Base-by-base conservation (phyloP, 1,284 basidiomycete species). In the Ustilago loliicola region DNA sequence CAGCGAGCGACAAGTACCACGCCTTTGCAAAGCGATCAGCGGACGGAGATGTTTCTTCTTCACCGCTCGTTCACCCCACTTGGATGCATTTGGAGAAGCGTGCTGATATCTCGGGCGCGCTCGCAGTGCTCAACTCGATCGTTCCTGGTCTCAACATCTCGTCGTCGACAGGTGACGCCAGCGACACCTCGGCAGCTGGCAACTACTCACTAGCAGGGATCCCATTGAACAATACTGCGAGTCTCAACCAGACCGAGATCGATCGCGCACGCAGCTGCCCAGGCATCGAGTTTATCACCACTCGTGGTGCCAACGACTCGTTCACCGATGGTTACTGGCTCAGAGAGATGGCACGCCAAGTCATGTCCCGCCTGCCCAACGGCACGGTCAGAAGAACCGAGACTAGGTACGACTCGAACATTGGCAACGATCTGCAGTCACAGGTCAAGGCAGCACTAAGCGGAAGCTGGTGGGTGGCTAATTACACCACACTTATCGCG, bases 281-380 rank as follows among this genome's bases (percentile, higher is more conserved):
- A 4, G 51, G 48, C 29, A 69, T 69, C 56, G 66, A 69, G 48
- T 59, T 69, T 48, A 69, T 69, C 61, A 69, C 66, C 9, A 69
- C 66, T 15, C 66, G 66, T 34, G 66, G 66, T 59, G 66, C 66
- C 15, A 69, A 69, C 29, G 66, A 69, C 51, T 69, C 66, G 23
- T 69, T 47, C 51, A 47, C 54, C 29, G 48, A 69, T 11, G 61
- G 66, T 19, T 69, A 54, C 51, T 69, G 66, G 66, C 66, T 69
- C 55, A 59, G 42, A n/a, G 66, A 69, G 61, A 63, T 63, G 66
- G 66, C 66, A 13, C 61, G 66, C 23, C 66, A 63, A 50, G 66
- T 69, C 40, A 58, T 69, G 60, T 53, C 66, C 15, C 66, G 51
- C n/a, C 32, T 69, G 30, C 66, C 66, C 25, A 48, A 59, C n/a